Evolutionary conservation across 2,329 filamentous ascomycete species (phyloP).

Genomic region (Neofusicoccum sp.): DNA sequence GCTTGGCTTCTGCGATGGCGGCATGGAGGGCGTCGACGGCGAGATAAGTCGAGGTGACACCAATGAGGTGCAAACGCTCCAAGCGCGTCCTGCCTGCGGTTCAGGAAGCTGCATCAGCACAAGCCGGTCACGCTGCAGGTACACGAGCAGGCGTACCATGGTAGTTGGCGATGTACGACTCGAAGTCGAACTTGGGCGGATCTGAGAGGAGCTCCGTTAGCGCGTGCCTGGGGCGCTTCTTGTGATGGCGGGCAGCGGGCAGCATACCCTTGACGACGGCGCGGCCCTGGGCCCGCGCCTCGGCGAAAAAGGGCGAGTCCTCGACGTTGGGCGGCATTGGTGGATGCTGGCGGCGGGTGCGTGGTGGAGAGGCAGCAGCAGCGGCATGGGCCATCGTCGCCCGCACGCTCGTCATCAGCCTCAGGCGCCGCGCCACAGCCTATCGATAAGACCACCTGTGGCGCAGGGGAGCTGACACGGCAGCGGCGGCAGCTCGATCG

Average conservation of each 20-base stretch:
- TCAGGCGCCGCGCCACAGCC: not conserved
- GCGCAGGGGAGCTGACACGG: no score
- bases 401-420: not conserved
- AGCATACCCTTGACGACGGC: constrained; percentile 34
- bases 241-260: not conserved
- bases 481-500: not conserved
- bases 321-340: constrained; percentile 34
- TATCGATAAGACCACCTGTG: not conserved
- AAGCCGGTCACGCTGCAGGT: no score
- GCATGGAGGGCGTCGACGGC: constrained; percentile 76
- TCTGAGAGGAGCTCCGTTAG: constrained; percentile 48
- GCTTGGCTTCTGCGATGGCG: constrained; percentile 73
- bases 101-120: not conserved
- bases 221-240: not conserved
- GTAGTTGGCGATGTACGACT: constrained; percentile 89
- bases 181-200: constrained; percentile 83
- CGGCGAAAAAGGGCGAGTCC: constrained; percentile 37
- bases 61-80: constrained; percentile 79
- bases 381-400: not conserved
- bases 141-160: constrained; percentile 55
- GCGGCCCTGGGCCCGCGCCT: constrained; percentile 27
- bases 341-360: not conserved
- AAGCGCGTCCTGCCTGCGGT: constrained; percentile 71
- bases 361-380: constrained; percentile 8
- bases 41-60: constrained; percentile 71